A percentile compares a stretch with the other conserved stretches of the same genome.
Evolutionary conservation across 2,329 filamentous ascomycete genomes (phyloP).

Genomic region (Coniochaeta ligniaria): DNA sequence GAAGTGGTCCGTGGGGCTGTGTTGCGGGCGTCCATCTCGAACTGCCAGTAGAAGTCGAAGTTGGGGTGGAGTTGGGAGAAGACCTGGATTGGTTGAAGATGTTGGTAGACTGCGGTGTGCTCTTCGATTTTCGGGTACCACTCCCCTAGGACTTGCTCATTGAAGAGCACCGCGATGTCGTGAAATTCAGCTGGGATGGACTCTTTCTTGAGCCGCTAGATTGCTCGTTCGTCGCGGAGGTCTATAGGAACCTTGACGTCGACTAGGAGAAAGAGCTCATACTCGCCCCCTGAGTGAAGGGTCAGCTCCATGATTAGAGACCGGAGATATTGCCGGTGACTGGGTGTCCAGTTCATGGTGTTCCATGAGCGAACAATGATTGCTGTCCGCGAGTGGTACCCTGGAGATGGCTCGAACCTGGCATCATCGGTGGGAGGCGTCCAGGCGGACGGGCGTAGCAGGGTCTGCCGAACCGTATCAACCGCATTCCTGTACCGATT

Average conservation of each 20-base stretch:
- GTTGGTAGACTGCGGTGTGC: constrained; percentile 41
- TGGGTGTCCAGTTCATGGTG: constrained; percentile 65
- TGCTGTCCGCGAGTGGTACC: neutral
- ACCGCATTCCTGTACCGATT: constrained; percentile 40
- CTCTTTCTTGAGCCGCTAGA: constrained; percentile 49
- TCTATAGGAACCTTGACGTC: constrained; percentile 59
- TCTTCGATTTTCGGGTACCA: constrained; percentile 69
- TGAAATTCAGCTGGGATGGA: constrained; percentile 36
- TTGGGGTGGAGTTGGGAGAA: constrained; percentile 69
- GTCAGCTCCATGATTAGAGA: constrained; percentile 70
- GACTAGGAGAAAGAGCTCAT: constrained; percentile 70
- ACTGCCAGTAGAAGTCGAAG: constrained; percentile 77
- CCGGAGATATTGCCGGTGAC: constrained; percentile 70
- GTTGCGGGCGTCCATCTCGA: constrained; percentile 74
- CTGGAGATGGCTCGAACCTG: neutral
- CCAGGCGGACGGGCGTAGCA: neutral
- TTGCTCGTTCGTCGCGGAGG: constrained; percentile 50
- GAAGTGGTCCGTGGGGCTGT: constrained; percentile 74
- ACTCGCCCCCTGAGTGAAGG: constrained; percentile 69
- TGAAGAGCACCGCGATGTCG: constrained; percentile 65
- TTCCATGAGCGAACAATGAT: constrained; percentile 63
- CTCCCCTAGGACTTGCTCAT: constrained; percentile 63
- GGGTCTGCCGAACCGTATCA: neutral
- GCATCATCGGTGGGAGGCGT: neutral
- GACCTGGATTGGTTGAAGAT: constrained; percentile 66